These are phyloP conservation scores for Colletotrichum orchidophilum DNA, from an alignment of 2,329 filamentous ascomycete genomes.

Conservation along the genomic window DNA sequence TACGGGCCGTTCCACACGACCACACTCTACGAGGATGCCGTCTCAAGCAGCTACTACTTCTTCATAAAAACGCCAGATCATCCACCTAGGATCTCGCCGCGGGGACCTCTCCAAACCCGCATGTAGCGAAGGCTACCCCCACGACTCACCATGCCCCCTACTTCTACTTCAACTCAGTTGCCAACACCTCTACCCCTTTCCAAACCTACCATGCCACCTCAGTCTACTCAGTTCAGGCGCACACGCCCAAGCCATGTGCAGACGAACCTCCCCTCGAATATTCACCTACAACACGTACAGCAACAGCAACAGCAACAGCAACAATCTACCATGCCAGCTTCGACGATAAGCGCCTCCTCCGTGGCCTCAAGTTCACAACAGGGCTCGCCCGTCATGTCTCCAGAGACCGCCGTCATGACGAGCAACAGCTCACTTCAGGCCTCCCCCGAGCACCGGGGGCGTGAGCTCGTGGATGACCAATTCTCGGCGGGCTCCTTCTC, in stretches of 20 bases:
- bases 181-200: slow-evolving; percentile 41
- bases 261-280: slow-evolving; percentile 49
- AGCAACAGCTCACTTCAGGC: slow-evolving; percentile 72
- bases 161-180: slow-evolving; percentile 40
- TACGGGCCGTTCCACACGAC: slow-evolving; percentile 35
- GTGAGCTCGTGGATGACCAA: slow-evolving; percentile 60
- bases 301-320: slow-evolving; percentile 42
- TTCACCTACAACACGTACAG: slow-evolving; percentile 37
- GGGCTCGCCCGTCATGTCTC: slow-evolving; percentile 66
- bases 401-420: slow-evolving; percentile 61
- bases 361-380: slow-evolving; percentile 64
- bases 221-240: slow-evolving; percentile 50
- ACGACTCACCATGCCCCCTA: slow-evolving; percentile 42
- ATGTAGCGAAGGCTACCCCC: slow-evolving; percentile 21
- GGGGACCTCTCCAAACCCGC: slow-evolving; percentile 21
- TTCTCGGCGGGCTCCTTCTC: slow-evolving; percentile 66
- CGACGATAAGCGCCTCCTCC: slow-evolving; percentile 65
- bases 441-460: slow-evolving; percentile 71
- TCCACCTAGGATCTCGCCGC: slow-evolving; percentile 26
- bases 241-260: slow-evolving; percentile 59
- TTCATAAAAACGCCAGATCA: slow-evolving; percentile 32
- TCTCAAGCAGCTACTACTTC: slow-evolving; percentile 33
- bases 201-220: slow-evolving; percentile 53
- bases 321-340: slow-evolving; percentile 53
- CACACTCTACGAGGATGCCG: slow-evolving; percentile 35